phyloP scores from a whole-genome alignment of 345 rosid genomes.

The Combretum micranthum region DNA sequence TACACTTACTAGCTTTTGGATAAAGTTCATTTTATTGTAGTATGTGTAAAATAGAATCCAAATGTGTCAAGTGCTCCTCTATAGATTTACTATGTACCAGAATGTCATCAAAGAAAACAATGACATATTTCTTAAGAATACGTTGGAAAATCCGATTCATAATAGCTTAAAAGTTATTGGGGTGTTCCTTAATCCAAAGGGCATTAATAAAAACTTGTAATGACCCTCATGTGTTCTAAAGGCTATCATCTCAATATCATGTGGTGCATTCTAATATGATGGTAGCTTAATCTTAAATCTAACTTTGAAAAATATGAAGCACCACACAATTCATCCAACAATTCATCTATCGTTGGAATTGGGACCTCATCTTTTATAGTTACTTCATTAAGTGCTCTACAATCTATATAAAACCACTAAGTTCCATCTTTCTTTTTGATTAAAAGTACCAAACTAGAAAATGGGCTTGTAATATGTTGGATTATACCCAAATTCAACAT shows the following conservation, averaged over 20 bases:
- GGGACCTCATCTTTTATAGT: neutral
- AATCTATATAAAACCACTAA: neutral
- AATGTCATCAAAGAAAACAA: constrained; percentile 2
- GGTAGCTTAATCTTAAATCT: neutral
- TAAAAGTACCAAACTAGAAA: neutral
- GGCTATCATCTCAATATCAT: too few relatives aligned
- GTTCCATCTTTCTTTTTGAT: neutral
- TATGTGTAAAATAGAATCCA: too few relatives aligned
- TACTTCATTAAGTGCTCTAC: neutral
- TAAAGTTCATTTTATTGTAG: too few relatives aligned
- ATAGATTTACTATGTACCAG: too few relatives aligned
- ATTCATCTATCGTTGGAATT: neutral
- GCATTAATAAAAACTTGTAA: neutral
- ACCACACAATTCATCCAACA: neutral
- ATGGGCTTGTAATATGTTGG: constrained; percentile 24
- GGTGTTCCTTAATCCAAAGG: neutral
- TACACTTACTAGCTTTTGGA: too few relatives aligned
- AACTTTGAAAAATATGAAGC: neutral
- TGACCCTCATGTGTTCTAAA: neutral
- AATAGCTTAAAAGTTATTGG: neutral
- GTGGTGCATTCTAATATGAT: neutral
- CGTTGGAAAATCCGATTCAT: neutral
- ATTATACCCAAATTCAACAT: constrained; percentile 18
- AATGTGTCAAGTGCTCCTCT: too few relatives aligned
- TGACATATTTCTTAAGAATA: neutral